Base-by-base conservation (phyloP, 192 early-diverging fungal genomes). In the Funneliformis geosporum region DNA sequence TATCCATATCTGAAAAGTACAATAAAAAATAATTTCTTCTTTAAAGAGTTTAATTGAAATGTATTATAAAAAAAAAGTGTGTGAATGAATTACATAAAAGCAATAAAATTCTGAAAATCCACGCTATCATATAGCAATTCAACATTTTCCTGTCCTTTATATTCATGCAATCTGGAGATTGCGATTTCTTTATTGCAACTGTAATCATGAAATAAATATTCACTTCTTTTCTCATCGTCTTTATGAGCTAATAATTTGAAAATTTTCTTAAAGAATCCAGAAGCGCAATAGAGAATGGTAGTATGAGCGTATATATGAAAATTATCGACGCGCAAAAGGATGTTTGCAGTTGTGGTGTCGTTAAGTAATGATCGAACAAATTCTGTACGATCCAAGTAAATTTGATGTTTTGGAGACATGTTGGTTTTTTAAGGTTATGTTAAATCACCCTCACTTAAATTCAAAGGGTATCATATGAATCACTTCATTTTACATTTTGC, bases 321-420 rank as follows among this genome's bases (percentile, higher is more conserved):
- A 69, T 69, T 18, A 69, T 69, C 67, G 11, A 69, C 39, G 42
- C n/a, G 21, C 10, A 69, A n/a, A 69, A 69, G 28, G 11, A 69
- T 69, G 42, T 69, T 39, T 43, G 67, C 28, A n/a, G 67, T 69
- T 40, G 11, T 69, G 18, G 21, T 14, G 42, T 69, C 67, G 42
- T 69, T 69, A n/a, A 69, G n/a, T 69, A 69, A 69, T 8, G 67
- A 39, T 38, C 38, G 38, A 69, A 69, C 38, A 43, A 69, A 69
- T 42, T 55, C 47, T 18, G 47, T 16, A 14, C 47, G 11, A 55
- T 55, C 47, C 14, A 5, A 18, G 4, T 55, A 55, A 16, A 55
- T 55, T 18, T 55, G 47, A 55, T 55, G 16, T 55, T 55, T 55
- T 18, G 47, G 47, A 18, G 47, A 16, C 47, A 55, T 55, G 8